Base-by-base conservation (phyloP, 1,284 basidiomycete species). In the Ceratobasidium papillatum region DNA sequence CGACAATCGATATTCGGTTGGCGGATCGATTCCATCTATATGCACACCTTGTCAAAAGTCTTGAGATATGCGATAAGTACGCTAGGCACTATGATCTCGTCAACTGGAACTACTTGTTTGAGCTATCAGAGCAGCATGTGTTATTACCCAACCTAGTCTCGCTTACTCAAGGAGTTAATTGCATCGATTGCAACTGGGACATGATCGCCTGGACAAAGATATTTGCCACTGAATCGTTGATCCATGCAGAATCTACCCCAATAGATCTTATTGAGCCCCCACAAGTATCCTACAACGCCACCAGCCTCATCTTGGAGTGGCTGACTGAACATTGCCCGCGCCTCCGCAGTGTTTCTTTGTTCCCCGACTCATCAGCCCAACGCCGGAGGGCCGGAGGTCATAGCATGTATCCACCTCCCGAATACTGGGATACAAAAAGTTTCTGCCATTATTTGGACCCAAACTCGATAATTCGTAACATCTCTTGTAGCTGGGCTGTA, bases 81-180 rank as follows among this genome's bases (percentile, higher is more conserved):
- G 45, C 4, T 14, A 12, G 34, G 12, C 49, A 54, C 36, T 56
- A 9, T 30, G 8, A 25, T 19, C 19, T 56, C 32, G 22, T 22
- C 3, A 32, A 49, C 25, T 68, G 65, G 49, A 5, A 19, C 4
- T 1, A 7, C 9, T 30, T 68, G 34, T 19, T 68, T 3, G 9
- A 32, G 5, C 51, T 47, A 2, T 36, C 65, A 14, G 3, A 8
- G 3, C 56, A 38, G 41, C 30, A 49, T 12, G 14, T 34, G 2
- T 34, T 56, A 11, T 51, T 68, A 4, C 65, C 65, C 19, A 68
- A 68, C 27, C 65, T 68, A 9, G 14, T 36, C 22, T 68, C 51
- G 11, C 47, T 68, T 3, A 47, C 34, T 19, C 51, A 38, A 56
- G 8, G n/a, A 30, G 2, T 51, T 7, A 22, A 5, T 8, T 27